Conservation (phyloP, 2,329 filamentous ascomycete genomes). For the Amphichorda felina region DNA sequence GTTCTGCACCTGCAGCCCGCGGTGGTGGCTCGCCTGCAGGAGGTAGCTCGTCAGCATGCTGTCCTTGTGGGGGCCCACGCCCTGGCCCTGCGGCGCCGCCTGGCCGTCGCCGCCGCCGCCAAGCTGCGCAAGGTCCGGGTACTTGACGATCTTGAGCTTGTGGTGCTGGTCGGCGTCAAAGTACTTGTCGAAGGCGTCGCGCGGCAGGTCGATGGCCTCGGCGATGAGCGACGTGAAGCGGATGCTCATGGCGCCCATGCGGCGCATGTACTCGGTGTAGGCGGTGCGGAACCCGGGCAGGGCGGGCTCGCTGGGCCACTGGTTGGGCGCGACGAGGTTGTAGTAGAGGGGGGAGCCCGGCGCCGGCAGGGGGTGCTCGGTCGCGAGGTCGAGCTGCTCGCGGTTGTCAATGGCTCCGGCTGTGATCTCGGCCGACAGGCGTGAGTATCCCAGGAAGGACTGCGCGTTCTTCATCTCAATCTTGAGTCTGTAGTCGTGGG, state of each 20-base stretch:
- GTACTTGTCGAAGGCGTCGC: slow-evolving; percentile 62
- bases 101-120: slow-evolving; percentile 14
- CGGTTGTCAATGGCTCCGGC: slow-evolving; percentile 66
- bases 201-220: slow-evolving; percentile 64
- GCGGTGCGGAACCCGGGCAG: slow-evolving; percentile 57
- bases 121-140: slow-evolving; percentile 59
- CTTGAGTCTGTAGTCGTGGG: slow-evolving; percentile 40
- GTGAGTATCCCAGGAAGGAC: slow-evolving; percentile 60
- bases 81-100: slow-evolving; percentile 36
- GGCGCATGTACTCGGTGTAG: slow-evolving; percentile 64
- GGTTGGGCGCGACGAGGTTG: slow-evolving; percentile 65
- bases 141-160: slow-evolving; percentile 84
- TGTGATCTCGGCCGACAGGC: slow-evolving; percentile 57
- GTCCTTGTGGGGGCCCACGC: slow-evolving; percentile 73
- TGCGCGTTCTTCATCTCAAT: slow-evolving; percentile 65
- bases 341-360: slow-evolving; percentile 56
- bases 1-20: slow-evolving; percentile 75
- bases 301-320: slow-evolving; percentile 58
- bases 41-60: slow-evolving; percentile 75
- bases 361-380: slow-evolving; percentile 56
- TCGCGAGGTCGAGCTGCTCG: slow-evolving; percentile 80
- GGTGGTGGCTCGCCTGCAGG: slow-evolving; percentile 66
- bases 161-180: slow-evolving; percentile 68
- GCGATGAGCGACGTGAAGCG: slow-evolving; percentile 72
- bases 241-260: slow-evolving; percentile 62